A percentile compares a stretch with the other conserved stretches of the same genome.
Evolutionary conservation across 2,329 filamentous ascomycete species (phyloP).

Genomic region (Pestalotiopsis sp.): DNA sequence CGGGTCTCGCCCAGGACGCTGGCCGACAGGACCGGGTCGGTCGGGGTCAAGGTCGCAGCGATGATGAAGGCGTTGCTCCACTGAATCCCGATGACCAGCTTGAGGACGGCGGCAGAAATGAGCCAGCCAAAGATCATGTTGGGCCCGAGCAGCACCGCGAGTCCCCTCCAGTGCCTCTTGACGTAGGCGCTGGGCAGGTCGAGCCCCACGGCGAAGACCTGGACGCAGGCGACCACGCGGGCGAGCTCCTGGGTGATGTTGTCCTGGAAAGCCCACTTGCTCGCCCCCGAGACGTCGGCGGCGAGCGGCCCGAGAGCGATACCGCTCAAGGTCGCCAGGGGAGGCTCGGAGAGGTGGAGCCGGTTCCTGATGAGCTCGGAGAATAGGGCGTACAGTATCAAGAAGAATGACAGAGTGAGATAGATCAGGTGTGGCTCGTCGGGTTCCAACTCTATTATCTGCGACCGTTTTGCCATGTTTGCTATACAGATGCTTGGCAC

Average conservation of each 20-base stretch:
- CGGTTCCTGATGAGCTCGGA: slow-evolving; percentile 5
- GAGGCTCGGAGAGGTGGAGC: slow-evolving; percentile 9
- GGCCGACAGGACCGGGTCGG: slow-evolving; percentile 59
- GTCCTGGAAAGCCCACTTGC: neutral
- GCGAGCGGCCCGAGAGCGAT: slow-evolving; percentile 2
- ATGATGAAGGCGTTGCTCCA: slow-evolving; percentile 59
- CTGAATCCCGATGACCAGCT: slow-evolving; percentile 57
- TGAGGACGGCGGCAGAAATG: slow-evolving; percentile 56
- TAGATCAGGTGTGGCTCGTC: slow-evolving; percentile 7
- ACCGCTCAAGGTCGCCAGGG: slow-evolving; percentile 1
- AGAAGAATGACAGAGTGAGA: neutral
- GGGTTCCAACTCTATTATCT: neutral
- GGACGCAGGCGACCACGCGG: slow-evolving; percentile 36
- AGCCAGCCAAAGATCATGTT: slow-evolving; percentile 68
- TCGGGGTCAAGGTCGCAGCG: slow-evolving; percentile 63
- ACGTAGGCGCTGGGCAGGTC: slow-evolving; percentile 62
- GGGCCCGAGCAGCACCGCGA: slow-evolving; percentile 58
- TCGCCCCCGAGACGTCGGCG: neutral
- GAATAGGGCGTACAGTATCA: slow-evolving; percentile 7
- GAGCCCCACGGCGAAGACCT: slow-evolving; percentile 64
- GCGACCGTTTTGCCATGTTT: neutral
- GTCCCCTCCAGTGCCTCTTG: slow-evolving; percentile 50
- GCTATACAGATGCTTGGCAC: neutral
- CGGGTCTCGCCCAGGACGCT: slow-evolving; percentile 66
- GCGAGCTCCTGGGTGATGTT: slow-evolving; percentile 6